Base-by-base conservation (phyloP, 1,139 yeast species). In the Ogataea hybrid region DNA sequence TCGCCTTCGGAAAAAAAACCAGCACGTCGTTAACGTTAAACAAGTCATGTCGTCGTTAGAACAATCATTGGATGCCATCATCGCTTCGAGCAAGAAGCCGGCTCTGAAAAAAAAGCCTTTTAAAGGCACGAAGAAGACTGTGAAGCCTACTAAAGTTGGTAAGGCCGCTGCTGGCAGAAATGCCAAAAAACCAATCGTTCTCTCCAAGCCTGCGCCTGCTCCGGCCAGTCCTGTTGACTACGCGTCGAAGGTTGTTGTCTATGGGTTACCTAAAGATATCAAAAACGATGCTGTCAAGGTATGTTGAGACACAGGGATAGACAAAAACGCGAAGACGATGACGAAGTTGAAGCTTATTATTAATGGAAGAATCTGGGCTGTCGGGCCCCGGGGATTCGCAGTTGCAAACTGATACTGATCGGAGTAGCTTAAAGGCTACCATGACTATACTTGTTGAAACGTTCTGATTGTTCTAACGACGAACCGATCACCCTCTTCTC, bases 11-110 rank as follows among this genome's bases (percentile, higher is more conserved):
- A 28, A 36, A 36, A 36, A 25, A 32, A 23, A 36, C 28, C 32
- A 21, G 25, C 33, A 16, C 14, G 14, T 35, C 37, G 14, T 36
- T 22, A 15, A 25, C 25, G 11, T 18, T 16, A 20, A 39, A 45
- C 27, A 39, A 45, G 61, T 25, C 47, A 78, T 79, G 84, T 76
- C 84, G 54, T 75, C 84, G 60, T 78, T 92, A 70, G 97, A 92
- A 72, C 84, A 87, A 72, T 88, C 97, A 43, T 81, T 92, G 63
- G 98, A 92, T 71, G 97, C 90, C 60, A 92, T 92, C 64, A 87
- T 92, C 64, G 77, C 95, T 50, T 70, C 87, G 4, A 42, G 39
- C 51, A 71, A 68, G 35, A 47, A 43, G 41, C 29, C 42, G 15
- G 34, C 44, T 14, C 46, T 65, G 77, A 46, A 43, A 23, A 43